Conservation (phyloP, 176 grass and related monocot genomes). For the Melocanna baccifera region DNA sequence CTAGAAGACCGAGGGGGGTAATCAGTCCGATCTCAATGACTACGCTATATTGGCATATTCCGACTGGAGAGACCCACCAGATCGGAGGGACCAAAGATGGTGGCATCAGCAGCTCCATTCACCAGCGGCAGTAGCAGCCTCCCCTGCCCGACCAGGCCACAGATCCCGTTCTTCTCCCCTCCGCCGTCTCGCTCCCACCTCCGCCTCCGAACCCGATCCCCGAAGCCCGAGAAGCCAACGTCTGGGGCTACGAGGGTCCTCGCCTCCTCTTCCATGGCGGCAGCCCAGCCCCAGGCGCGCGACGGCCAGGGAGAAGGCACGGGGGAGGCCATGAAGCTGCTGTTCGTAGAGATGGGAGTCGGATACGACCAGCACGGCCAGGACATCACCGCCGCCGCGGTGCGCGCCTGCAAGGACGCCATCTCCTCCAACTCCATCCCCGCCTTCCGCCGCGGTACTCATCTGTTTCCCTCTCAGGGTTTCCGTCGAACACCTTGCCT, state of each 20-base stretch:
- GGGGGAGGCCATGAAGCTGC: slow-evolving; percentile 53
- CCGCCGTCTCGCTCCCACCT: not conserved
- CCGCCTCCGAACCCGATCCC: slow-evolving; percentile 5
- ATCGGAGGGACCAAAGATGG: not conserved
- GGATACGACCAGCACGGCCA: slow-evolving; percentile 98
- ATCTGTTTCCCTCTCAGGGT: not conserved
- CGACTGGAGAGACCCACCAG: not conserved
- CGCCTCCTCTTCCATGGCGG: slow-evolving; percentile 35
- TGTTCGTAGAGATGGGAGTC: slow-evolving; percentile 98
- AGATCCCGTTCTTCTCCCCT: not conserved
- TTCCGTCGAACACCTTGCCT: slow-evolving; percentile 19
- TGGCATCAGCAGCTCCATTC: slow-evolving; percentile 3
- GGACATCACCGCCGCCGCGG: slow-evolving; percentile 78
- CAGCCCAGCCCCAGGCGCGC: slow-evolving; percentile 29
- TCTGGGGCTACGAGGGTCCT: not conserved
- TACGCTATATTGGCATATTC: not conserved
- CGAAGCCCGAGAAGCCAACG: not conserved
- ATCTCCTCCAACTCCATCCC: slow-evolving; percentile 98
- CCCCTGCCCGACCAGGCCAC: not conserved
- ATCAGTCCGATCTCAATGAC: too few relatives aligned
- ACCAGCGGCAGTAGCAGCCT: not conserved
- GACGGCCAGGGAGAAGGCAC: slow-evolving; percentile 9
- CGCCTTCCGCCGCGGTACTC: slow-evolving; percentile 71
- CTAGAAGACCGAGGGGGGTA: too few relatives aligned
- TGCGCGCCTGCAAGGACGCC: slow-evolving; percentile 88